A percentile compares a stretch with the other conserved stretches of the same genome.
Evolutionary conservation across 257 asterid genomes (phyloP).

Genomic region (Paulownia fortunei): DNA sequence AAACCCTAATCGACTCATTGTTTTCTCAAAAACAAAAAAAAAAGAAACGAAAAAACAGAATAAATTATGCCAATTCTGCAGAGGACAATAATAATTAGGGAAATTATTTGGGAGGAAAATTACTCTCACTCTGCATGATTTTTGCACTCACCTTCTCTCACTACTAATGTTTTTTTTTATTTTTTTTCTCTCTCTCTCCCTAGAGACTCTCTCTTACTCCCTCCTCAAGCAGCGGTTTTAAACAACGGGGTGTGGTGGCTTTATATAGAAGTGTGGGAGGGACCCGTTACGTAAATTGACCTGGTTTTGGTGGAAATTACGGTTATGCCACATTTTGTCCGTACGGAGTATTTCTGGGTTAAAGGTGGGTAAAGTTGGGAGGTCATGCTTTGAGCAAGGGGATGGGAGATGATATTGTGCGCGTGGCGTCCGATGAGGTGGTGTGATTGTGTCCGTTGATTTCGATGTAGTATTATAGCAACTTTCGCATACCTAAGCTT

Average conservation of each 20-base stretch:
- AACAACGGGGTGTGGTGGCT: constrained; percentile 37
- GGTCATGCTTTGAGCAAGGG: constrained; percentile 45
- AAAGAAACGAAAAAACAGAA: too few species aligned
- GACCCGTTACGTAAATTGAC: constrained; percentile 33
- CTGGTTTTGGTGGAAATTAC: constrained; percentile 41
- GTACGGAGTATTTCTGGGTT: constrained; percentile 32
- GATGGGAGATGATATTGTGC: constrained; percentile 28
- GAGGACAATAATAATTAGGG: constrained; percentile 8
- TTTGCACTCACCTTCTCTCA: constrained; percentile 42
- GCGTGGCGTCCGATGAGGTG: constrained; percentile 33
- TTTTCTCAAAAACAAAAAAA: constrained; percentile 6
- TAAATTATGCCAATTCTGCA: constrained; percentile 15
- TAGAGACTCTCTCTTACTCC: constrained; percentile 37
- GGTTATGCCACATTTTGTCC: constrained; percentile 44
- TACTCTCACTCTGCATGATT: constrained; percentile 29
- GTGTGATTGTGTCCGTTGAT: constrained; percentile 30
- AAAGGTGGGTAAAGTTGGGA: constrained; percentile 31
- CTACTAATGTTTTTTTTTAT: constrained; percentile 2
- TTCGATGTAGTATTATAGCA: not conserved
- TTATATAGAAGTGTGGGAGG: constrained; percentile 53
- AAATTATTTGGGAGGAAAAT: constrained; percentile 4
- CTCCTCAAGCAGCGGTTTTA: constrained; percentile 61
- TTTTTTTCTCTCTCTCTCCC: constrained; percentile 26
- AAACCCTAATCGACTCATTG: constrained; percentile 93
- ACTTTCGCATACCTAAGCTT: not conserved